Evolutionary conservation across 1,284 basidiomycete genomes (phyloP).

Genomic region (Marasmius tenuissimus): DNA sequence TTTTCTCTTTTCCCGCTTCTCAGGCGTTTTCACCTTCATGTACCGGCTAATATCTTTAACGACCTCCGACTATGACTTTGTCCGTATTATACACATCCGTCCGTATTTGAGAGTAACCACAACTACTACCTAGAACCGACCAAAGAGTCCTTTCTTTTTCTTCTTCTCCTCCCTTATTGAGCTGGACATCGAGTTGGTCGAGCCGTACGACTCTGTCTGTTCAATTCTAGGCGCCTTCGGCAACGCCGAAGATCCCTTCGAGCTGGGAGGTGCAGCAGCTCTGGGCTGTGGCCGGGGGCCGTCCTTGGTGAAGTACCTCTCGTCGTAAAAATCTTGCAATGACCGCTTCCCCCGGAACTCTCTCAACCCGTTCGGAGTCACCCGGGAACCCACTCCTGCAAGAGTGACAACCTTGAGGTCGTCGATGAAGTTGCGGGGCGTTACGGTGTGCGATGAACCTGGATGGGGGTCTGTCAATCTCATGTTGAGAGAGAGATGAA

Average conservation of each 20-base stretch:
- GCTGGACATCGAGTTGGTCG: constrained; percentile 44
- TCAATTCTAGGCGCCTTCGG: constrained; percentile 38
- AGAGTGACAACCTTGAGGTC: constrained; percentile 84
- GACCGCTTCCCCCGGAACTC: constrained; percentile 49
- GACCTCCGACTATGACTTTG: no score
- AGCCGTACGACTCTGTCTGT: constrained; percentile 48
- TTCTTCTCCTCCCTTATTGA: constrained; percentile 65
- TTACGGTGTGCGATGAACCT: constrained; percentile 91
- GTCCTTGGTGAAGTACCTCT: constrained; percentile 71
- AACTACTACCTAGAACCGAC: constrained; percentile 15
- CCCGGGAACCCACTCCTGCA: constrained; percentile 72
- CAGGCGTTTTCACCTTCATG: no score
- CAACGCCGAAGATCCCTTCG: constrained; percentile 22
- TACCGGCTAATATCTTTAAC: no score
- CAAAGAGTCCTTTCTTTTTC: constrained; percentile 79
- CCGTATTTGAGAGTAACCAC: no score
- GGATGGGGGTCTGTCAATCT: constrained; percentile 4
- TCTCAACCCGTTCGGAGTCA: constrained; percentile 73
- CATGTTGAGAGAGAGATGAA: not conserved
- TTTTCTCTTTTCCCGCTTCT: no score
- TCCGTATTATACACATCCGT: no score
- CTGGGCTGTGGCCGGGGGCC: constrained; percentile 49
- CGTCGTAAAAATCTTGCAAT: constrained; percentile 76
- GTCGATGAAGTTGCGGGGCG: constrained; percentile 83
- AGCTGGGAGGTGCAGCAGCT: constrained; percentile 29